These are phyloP conservation scores for Wickerhamomyces sydowiorum DNA, from an alignment of 805 yeast genomes.

Conservation along the genomic window DNA sequence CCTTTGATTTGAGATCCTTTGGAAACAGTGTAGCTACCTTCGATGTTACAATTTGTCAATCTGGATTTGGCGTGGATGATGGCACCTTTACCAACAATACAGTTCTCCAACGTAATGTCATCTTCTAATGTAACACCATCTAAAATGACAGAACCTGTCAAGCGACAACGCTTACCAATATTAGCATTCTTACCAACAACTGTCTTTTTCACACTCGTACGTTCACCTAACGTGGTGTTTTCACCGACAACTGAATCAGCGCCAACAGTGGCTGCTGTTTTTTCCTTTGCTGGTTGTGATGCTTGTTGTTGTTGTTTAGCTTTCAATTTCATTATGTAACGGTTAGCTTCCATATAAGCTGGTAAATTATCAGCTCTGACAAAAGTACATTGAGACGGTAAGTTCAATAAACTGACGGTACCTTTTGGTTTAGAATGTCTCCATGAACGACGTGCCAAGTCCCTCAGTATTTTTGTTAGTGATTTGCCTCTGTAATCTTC, in stretches of 20 bases:
- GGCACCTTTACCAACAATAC: conserved; percentile 72
- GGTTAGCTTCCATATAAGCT: conserved; percentile 85
- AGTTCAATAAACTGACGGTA: conserved; percentile 60
- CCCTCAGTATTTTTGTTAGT: conserved; percentile 68
- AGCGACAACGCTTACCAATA: conserved; percentile 81
- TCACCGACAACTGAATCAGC: conserved; percentile 79
- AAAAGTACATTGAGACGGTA: conserved; percentile 68
- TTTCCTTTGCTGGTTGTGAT: conserved; percentile 34
- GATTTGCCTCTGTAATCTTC: conserved; percentile 33
- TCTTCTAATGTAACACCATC: conserved; percentile 72
- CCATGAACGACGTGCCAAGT: conserved; percentile 91
- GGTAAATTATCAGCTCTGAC: conserved; percentile 73
- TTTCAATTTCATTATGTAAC: conserved; percentile 63
- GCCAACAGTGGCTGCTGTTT: conserved; percentile 71
- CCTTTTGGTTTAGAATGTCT: conserved; percentile 55
- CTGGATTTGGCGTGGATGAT: conserved; percentile 57
- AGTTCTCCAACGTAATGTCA: conserved; percentile 72
- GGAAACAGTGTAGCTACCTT: conserved; percentile 66
- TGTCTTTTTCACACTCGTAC: conserved; percentile 80
- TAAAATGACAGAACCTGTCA: conserved; percentile 79
- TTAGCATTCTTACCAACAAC: conserved; percentile 70
- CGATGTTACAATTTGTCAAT: conserved; percentile 79
- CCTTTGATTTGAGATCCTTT: conserved; percentile 49
- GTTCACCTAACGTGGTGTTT: conserved; percentile 66
- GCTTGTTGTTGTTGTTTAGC: conserved; percentile 34